phyloP scores from a whole-genome alignment of 2,329 filamentous ascomycete genomes.

The Nemania abortiva region DNA sequence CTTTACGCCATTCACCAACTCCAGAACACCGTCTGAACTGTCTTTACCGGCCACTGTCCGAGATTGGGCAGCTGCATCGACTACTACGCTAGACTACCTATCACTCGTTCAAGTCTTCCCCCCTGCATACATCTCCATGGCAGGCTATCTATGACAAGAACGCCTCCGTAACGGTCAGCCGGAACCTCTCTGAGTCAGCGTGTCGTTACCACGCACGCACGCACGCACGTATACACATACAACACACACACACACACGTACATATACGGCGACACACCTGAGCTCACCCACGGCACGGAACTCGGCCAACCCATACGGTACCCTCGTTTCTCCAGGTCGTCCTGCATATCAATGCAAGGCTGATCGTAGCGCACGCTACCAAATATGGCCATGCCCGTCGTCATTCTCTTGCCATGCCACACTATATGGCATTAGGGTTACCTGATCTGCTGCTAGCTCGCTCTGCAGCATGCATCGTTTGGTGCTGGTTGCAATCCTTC shows the following conservation, averaged over 20 bases:
- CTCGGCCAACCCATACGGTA: constrained; percentile 3
- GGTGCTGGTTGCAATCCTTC: constrained; percentile 13
- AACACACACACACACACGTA: constrained; percentile 10
- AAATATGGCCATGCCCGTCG: constrained; percentile 17
- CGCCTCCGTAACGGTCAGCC: constrained; percentile 27
- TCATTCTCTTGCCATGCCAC: constrained; percentile 16
- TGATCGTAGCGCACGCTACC: constrained; percentile 25
- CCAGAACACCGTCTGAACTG: constrained; percentile 43
- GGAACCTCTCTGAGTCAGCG: constrained; percentile 31
- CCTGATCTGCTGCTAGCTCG: constrained; percentile 14
- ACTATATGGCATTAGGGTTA: constrained; percentile 2
- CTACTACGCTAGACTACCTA: constrained; percentile 23
- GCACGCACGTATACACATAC: not conserved
- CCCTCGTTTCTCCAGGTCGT: constrained; percentile 17
- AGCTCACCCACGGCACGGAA: constrained; percentile 5
- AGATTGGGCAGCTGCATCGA: constrained; percentile 34
- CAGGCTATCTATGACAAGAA: constrained; percentile 26
- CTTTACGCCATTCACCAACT: constrained; percentile 45
- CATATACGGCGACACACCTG: constrained; percentile 5
- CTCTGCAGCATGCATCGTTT: constrained; percentile 9
- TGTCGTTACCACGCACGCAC: constrained; percentile 18
- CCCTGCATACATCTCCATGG: constrained; percentile 17
- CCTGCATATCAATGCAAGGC: constrained; percentile 30
- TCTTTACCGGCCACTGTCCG: constrained; percentile 40
- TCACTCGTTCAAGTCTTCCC: constrained; percentile 26